Conservation (phyloP, 352 stramenopile species). For the Saprolegnia parasitica region DNA sequence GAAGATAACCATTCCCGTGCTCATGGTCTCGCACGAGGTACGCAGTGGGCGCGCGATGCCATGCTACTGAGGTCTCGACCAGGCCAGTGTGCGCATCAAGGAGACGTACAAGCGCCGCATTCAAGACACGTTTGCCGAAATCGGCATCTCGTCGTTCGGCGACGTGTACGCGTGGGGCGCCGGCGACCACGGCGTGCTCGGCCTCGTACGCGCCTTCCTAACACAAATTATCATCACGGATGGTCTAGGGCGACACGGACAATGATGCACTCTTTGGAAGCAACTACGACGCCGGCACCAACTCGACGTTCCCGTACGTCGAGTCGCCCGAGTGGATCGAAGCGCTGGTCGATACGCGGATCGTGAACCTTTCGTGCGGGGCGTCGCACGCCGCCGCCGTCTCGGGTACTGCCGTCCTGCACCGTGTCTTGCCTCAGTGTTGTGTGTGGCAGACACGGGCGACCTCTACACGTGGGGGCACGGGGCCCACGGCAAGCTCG, state of each 20-base stretch:
- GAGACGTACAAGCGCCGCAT: conserved; percentile 35
- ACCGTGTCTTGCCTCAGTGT: neutral
- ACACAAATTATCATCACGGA: no score
- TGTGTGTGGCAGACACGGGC: conserved; percentile 41
- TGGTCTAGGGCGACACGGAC: conserved; percentile 51
- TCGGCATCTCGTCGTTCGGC: conserved; percentile 41
- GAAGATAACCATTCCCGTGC: conserved; percentile 58
- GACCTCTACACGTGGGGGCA: conserved; percentile 65
- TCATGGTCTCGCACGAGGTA: conserved; percentile 56
- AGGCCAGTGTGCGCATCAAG: conserved; percentile 49
- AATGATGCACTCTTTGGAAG: conserved; percentile 61
- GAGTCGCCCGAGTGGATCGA: conserved; percentile 43
- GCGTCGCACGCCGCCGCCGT: conserved; percentile 64
- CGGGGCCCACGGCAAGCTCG: conserved; percentile 60
- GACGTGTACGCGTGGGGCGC: conserved; percentile 68
- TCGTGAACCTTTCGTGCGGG: conserved; percentile 50
- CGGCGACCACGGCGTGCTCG: conserved; percentile 56
- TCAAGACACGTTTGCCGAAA: conserved; percentile 44
- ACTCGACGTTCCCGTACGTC: conserved; percentile 67
- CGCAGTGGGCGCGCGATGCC: neutral
- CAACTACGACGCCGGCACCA: conserved; percentile 56
- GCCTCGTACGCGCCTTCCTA: conserved; percentile 42
- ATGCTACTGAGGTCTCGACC: neutral
- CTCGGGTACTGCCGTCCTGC: conserved; percentile 34
- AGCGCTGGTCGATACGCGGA: conserved; percentile 44